These are phyloP conservation scores for Claviceps paspali DNA, from an alignment of 2,329 filamentous ascomycete species.

Conservation along the genomic window DNA sequence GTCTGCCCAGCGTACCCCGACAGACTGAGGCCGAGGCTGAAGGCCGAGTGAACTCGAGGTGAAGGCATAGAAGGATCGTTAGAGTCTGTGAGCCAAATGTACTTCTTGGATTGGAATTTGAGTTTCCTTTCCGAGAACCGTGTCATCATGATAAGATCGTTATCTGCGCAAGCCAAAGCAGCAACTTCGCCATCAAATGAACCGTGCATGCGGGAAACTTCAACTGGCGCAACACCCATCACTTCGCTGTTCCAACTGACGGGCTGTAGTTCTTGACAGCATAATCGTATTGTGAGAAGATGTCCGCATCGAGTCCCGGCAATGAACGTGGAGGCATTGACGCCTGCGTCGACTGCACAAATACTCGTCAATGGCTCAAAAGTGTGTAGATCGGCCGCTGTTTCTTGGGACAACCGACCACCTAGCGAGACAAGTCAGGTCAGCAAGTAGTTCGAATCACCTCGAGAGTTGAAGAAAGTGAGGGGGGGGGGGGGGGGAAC, in stretches of 20 bases:
- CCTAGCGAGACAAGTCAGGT: not conserved
- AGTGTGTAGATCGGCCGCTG: not conserved
- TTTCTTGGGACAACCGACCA: not conserved
- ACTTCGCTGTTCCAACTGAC: slow-evolving; percentile 16
- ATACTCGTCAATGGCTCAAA: slow-evolving; percentile 33
- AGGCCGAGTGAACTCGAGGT: slow-evolving; percentile 32
- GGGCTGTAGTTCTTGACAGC: slow-evolving; percentile 9
- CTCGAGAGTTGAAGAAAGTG: not conserved
- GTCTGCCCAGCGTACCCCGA: slow-evolving; percentile 22
- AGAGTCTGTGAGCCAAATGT: slow-evolving; percentile 37
- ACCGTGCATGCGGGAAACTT: slow-evolving; percentile 16
- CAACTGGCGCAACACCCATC: slow-evolving; percentile 21
- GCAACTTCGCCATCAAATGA: slow-evolving; percentile 13
- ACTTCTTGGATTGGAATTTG: slow-evolving; percentile 25
- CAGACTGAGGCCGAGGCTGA: slow-evolving; percentile 25
- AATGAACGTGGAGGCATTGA: slow-evolving; percentile 18
- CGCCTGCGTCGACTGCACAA: slow-evolving; percentile 15
- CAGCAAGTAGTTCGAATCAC: not conserved
- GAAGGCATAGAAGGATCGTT: slow-evolving; percentile 29
- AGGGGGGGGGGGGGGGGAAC: too few species aligned
- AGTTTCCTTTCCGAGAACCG: slow-evolving; percentile 16
- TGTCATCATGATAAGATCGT: slow-evolving; percentile 27
- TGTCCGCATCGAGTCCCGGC: slow-evolving; percentile 38
- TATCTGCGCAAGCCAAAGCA: slow-evolving; percentile 34
- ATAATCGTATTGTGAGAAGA: slow-evolving; percentile 25